Evolutionary conservation across 2,329 filamentous ascomycete genomes (phyloP).

Genomic region (Colletotrichum sp.): DNA sequence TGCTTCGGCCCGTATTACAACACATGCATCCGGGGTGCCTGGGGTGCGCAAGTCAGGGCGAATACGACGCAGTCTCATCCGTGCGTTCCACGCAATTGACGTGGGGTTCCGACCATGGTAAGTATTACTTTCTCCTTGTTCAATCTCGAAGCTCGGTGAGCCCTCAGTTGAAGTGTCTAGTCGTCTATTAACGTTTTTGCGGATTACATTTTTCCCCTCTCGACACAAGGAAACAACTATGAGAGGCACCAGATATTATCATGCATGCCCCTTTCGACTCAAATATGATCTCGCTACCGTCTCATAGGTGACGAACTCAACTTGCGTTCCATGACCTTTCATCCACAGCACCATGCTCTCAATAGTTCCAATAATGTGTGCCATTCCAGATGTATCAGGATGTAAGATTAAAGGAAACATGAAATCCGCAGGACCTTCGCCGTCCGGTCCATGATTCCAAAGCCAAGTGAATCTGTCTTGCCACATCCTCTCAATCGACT

Average conservation of each 20-base stretch:
- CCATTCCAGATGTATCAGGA: conserved; percentile 65
- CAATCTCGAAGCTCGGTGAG: background rate
- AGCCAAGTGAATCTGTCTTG: conserved; percentile 63
- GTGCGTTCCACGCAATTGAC: background rate
- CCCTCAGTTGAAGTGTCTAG: background rate
- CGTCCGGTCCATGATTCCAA: conserved; percentile 40
- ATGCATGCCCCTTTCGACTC: background rate
- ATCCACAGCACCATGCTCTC: conserved; percentile 25
- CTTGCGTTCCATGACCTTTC: background rate
- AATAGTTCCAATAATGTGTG: conserved; percentile 58
- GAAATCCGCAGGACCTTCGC: conserved; percentile 33
- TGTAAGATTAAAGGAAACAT: conserved; percentile 60
- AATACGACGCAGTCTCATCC: background rate
- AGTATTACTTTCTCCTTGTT: too few species aligned
- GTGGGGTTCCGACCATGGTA: background rate
- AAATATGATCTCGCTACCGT: background rate
- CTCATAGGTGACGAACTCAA: background rate
- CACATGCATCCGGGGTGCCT: background rate
- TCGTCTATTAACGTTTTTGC: background rate
- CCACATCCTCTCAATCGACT: conserved; percentile 65
- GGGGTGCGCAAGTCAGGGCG: background rate
- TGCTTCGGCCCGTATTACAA: background rate
- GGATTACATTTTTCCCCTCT: background rate
- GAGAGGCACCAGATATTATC: background rate
- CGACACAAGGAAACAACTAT: background rate